A percentile compares a stretch with the other conserved stretches of the same genome.
Conservation (phyloP, 2,329 filamentous ascomycete genomes). For the Grosmannia huntii region DNA sequence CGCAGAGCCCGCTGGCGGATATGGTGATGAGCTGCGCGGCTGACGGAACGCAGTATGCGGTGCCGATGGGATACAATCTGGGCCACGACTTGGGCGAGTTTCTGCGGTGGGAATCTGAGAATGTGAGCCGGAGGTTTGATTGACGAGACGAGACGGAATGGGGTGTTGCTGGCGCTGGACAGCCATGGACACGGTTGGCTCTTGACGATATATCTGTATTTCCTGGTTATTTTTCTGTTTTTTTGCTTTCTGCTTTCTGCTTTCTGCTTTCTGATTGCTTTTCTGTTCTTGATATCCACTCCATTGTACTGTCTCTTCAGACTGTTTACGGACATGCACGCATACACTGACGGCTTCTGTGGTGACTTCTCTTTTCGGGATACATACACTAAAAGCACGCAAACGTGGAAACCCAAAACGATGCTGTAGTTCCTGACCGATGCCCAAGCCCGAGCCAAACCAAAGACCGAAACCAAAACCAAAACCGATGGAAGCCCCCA, state of each 20-base stretch:
- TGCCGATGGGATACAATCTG: conserved; percentile 50
- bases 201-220: not conserved
- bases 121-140: conserved; percentile 23
- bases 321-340: too few relatives aligned
- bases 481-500: not conserved
- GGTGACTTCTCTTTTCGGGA: too few relatives aligned
- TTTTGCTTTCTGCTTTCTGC: too few relatives aligned
- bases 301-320: too few relatives aligned
- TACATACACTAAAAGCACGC: too few relatives aligned
- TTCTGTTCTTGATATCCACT: not conserved
- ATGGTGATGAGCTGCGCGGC: conserved; percentile 28
- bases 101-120: conserved; percentile 42
- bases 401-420: not conserved
- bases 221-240: too few relatives aligned
- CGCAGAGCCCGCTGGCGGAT: conserved; percentile 38
- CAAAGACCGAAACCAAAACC: too few relatives aligned
- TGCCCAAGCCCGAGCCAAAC: not conserved
- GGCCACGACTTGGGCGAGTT: conserved; percentile 47
- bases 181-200: not conserved
- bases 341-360: too few relatives aligned
- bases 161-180: not conserved
- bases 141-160: not conserved
- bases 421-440: not conserved
- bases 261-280: too few relatives aligned
- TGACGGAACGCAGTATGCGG: conserved; percentile 25